phyloP scores from a whole-genome alignment of 768 basidiomycete genomes.

The Termitomyces sp. region DNA sequence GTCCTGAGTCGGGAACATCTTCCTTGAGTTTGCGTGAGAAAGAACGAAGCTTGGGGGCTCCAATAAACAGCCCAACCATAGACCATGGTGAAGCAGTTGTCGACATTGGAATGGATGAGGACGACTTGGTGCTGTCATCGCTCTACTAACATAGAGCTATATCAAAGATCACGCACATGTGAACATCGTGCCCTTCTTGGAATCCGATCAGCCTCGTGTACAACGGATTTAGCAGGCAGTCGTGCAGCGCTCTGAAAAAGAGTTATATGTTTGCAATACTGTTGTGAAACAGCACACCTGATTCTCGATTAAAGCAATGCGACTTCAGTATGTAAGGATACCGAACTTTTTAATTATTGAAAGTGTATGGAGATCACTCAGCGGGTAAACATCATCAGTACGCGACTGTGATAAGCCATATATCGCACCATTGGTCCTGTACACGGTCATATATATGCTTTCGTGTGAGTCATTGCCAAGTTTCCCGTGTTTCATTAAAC shows the following conservation, averaged over 20 bases:
- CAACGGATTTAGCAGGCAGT: neutral
- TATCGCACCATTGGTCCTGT: neutral
- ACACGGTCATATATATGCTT: neutral
- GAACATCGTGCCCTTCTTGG: neutral
- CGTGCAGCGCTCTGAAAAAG: neutral
- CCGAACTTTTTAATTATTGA: neutral
- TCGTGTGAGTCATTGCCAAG: neutral
- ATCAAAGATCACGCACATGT: neutral
- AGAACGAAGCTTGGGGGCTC: constrained; percentile 8
- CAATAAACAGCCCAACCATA: constrained; percentile 13
- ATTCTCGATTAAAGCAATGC: neutral
- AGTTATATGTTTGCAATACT: neutral
- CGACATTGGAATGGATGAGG: constrained; percentile 4
- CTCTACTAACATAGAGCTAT: neutral
- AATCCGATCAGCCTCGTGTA: neutral
- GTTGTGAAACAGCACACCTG: neutral
- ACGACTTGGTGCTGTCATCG: neutral
- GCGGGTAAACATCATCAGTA: neutral
- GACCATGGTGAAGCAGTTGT: constrained; percentile 10
- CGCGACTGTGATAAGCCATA: neutral
- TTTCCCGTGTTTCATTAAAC: neutral
- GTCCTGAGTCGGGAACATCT: neutral
- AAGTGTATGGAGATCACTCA: neutral
- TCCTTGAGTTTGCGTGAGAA: constrained; percentile 1
- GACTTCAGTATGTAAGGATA: neutral